These are phyloP conservation scores for Auriscalpium vulgare DNA, from an alignment of 768 basidiomycete species.

Conservation along the genomic window DNA sequence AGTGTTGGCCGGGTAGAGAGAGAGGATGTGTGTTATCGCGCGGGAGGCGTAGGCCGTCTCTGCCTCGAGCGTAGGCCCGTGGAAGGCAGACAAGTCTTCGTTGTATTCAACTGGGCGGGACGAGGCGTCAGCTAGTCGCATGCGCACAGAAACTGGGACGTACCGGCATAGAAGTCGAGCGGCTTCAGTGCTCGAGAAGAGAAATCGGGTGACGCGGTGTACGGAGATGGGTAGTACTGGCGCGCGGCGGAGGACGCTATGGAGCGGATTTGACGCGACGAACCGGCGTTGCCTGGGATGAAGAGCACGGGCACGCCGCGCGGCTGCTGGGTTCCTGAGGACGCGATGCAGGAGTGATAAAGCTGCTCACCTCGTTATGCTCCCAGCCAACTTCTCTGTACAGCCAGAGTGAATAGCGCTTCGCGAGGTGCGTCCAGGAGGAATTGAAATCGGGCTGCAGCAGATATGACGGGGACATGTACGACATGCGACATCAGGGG, in stretches of 20 bases:
- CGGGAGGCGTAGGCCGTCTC: slow-evolving; percentile 69
- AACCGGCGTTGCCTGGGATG: slow-evolving; percentile 96
- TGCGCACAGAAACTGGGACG: slow-evolving; percentile 15
- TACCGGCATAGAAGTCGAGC: slow-evolving; percentile 85
- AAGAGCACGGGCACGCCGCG: slow-evolving; percentile 84
- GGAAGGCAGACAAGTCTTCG: slow-evolving; percentile 93
- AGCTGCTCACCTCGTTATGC: slow-evolving; percentile 39
- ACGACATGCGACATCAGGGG: slow-evolving; percentile 97
- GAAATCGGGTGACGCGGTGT: slow-evolving; percentile 47
- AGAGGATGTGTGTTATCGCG: slow-evolving; percentile 72
- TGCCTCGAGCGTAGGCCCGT: slow-evolving; percentile 79
- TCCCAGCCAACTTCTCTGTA: slow-evolving; percentile 92
- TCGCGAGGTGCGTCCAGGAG: slow-evolving; percentile 63
- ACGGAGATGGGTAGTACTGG: slow-evolving; percentile 66
- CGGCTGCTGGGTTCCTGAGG: slow-evolving; percentile 15
- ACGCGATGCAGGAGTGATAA: slow-evolving; percentile 1
- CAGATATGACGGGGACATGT: slow-evolving; percentile 89
- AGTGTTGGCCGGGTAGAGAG: slow-evolving; percentile 58
- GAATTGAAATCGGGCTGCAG: slow-evolving; percentile 59
- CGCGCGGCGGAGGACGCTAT: slow-evolving; percentile 87
- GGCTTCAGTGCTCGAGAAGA: slow-evolving; percentile 37
- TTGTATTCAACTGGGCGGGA: slow-evolving; percentile 76
- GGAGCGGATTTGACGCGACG: slow-evolving; percentile 86
- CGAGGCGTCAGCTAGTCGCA: too few species aligned
- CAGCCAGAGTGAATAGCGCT: slow-evolving; percentile 77